Evolutionary conservation across 345 rosid species (phyloP).

Genomic region (Brassica rapa): DNA sequence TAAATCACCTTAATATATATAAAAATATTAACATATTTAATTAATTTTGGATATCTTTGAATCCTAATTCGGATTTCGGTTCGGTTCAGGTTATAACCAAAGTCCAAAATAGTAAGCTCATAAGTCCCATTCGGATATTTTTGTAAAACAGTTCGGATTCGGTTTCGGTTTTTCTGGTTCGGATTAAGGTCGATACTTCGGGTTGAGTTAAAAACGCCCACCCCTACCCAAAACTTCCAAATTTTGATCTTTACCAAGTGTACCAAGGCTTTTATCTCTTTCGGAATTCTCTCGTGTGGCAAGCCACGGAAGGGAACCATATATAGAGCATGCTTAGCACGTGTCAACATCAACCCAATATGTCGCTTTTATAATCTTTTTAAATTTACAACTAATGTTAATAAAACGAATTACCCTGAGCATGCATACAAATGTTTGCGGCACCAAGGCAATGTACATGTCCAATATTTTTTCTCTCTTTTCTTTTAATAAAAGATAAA

Average conservation of each 20-base stretch:
- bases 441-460: not conserved
- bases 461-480: not conserved
- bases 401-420: conserved; percentile 12
- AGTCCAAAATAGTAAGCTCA: too few species aligned
- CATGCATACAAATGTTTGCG: not conserved
- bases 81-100: too few species aligned
- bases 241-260: not conserved
- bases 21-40: too few species aligned
- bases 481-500: not conserved
- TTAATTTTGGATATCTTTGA: too few species aligned
- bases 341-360: conserved; percentile 30
- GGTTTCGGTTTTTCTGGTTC: too few species aligned
- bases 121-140: too few species aligned
- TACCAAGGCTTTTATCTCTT: conserved; percentile 7
- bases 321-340: conserved; percentile 32
- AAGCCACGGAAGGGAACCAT: not conserved
- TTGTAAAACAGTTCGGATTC: too few species aligned
- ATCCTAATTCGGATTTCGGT: too few species aligned
- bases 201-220: too few species aligned
- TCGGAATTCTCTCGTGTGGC: conserved; percentile 10
- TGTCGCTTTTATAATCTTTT: not conserved
- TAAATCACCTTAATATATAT: too few species aligned
- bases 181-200: too few species aligned
- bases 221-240: not conserved
- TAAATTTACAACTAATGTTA: not conserved